phyloP scores from a whole-genome alignment of 805 yeast genomes.

The Candida patagonica region DNA sequence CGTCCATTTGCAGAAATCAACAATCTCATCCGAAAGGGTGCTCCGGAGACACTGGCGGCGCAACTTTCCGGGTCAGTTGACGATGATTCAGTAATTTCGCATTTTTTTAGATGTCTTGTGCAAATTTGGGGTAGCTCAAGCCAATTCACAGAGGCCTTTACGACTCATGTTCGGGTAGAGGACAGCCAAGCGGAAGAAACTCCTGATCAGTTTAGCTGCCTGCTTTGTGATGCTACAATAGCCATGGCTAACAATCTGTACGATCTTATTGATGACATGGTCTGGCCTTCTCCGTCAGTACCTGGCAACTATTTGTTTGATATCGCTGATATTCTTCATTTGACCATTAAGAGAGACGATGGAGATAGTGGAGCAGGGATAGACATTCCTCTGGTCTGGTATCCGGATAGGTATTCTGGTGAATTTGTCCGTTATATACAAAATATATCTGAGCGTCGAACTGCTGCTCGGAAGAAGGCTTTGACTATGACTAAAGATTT shows the following conservation, averaged over 20 bases:
- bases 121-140: constrained; percentile 12
- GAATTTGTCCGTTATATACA: constrained; percentile 7
- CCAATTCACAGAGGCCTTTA: constrained; percentile 8
- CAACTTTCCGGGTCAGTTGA: constrained; percentile 6
- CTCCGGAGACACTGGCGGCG: constrained; percentile 3
- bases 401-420: constrained; percentile 18
- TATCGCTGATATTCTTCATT: constrained; percentile 16
- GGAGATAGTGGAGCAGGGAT: constrained; percentile 19
- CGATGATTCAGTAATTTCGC: constrained; percentile 15
- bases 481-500: constrained; percentile 7
- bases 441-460: constrained; percentile 7
- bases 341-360: constrained; percentile 21
- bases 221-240: constrained; percentile 16
- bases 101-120: constrained; percentile 11
- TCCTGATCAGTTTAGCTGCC: constrained; percentile 8
- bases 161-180: constrained; percentile 10
- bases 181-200: constrained; percentile 5
- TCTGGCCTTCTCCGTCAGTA: constrained; percentile 14
- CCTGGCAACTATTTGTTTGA: constrained; percentile 14
- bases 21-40: constrained; percentile 10
- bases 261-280: constrained; percentile 16
- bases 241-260: constrained; percentile 13
- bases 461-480: constrained; percentile 9
- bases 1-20: constrained; percentile 18
- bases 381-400: constrained; percentile 13